Base-by-base conservation (phyloP, 23 red algal genomes). In the Cyanidioschyzon merolae region DNA sequence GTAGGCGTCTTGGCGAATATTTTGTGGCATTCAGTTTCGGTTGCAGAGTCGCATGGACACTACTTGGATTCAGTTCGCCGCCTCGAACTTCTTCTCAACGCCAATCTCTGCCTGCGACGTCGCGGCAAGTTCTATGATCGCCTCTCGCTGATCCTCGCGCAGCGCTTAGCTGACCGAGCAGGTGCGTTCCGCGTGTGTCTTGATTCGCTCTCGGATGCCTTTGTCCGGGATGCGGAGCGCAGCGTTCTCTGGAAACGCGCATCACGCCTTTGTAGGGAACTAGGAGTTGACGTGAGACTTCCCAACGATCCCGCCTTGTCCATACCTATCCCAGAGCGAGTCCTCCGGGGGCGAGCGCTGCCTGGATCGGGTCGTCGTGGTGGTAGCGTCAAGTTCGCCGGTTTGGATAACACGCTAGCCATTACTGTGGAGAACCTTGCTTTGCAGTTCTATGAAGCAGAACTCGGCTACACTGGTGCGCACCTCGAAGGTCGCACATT, bases 341-440 rank as follows among this genome's bases (percentile, higher is more conserved):
- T 71, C 7, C 63, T 71, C 12, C 32, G 30, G n/a, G 63, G n/a
- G 16, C 12, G 63, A 25, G 63, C 63, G 7, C 63, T 71, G 12
- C 12, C 7, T 15, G 21, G 12, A 15, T 7, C 12, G 21, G 29
- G 30, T 7, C 2, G n/a, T 7, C 63, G 32, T 32, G n/a, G 63
- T 25, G n/a, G 3, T 25, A 27, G n/a, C 63, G 63, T 35, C 63
- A 71, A 32, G 63, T 71, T 71, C 63, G 32, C 32, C 29, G 63
- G 63, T 12, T 71, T 71, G 31, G 75, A 50, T 26, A 18, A 30
- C 40, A 26, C 39, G 31, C 39, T 50, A 31, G 26, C 21, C 1
- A 34, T 87, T 24, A 83, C 89, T 7, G 89, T 92, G 38, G 89
- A 92, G 77, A 58, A 76, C 1, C 82, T 86, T 34, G 81, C 83